Base-by-base conservation (phyloP, 768 basidiomycete genomes). In the Lactarius hengduanensis region DNA sequence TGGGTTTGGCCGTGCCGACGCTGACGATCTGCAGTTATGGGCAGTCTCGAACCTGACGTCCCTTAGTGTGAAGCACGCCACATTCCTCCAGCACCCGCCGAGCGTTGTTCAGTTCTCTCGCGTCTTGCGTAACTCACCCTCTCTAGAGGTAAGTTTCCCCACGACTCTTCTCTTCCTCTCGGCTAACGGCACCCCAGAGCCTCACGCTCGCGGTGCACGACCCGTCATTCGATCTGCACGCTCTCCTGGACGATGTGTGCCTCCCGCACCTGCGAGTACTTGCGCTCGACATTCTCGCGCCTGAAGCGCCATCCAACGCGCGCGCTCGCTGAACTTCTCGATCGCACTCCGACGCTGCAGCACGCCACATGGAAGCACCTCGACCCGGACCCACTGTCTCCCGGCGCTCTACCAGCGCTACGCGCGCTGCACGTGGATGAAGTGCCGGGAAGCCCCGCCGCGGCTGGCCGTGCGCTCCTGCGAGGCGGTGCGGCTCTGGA, bases 151-250 rank as follows among this genome's bases (percentile, higher is more conserved):
- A 54, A 18, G 8, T 53, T 55, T 8, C 8, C 18, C 41, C 7
- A 18, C 41, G 0, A 22, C 22, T 32, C 15, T 3, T 32, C 9
- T 32, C 30, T 55, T 16, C 55, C 30, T 32, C 55, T 56, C 20
- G 10, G 2, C n/a, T 56, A 16, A 30, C 5, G 28, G 10, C 16
- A 2, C 55, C 6, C 28, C 20, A 63, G 62, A 45, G 40, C 18
- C 41, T 63, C 55, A 43, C 40, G 72, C 60, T 81, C 74, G 30
- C 75, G 77, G 22, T 82, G 77, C 53, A 80, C 8, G n/a, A 50
- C 78, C 28, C 28, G 20, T 26, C 54, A 8, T 57, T 63, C 56
- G 56, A 63, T 20, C 41, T 63, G 16, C 53, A 18, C 9, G 13
- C 22, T 34, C 50, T 62, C 50, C 28, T 62, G 22, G 22, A 50